Base-by-base conservation (phyloP, 1,284 basidiomycete genomes). In the Puccinia novopanici region DNA sequence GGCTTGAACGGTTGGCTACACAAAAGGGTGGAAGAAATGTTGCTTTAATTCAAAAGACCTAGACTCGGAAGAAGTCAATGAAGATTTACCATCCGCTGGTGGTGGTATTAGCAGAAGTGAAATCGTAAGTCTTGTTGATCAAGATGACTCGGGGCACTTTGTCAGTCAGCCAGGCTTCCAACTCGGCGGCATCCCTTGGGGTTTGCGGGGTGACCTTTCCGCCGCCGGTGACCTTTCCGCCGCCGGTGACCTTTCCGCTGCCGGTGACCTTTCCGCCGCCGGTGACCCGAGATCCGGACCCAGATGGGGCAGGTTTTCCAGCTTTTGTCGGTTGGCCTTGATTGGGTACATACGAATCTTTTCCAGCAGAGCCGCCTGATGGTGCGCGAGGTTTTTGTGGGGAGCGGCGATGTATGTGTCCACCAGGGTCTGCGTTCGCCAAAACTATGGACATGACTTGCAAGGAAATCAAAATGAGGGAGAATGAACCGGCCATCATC, bases 91-190 rank as follows among this genome's bases (percentile, higher is more conserved):
- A 79, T 37, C 76, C 76, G 13, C 27, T 61, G 22, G 34, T 55
- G 4, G 76, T 71, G 13, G 48, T 52, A 17, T 71, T 71, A 30
- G 59, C 37, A 17, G 52, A 40, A 34, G 45, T 63, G 30, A 80
- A 80, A 22, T 80, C 70, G 40, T 59, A 80, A 19, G 57, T 61
- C 15, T 61, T 61, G 40, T 45, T 57, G 57, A 80, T 80, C 27
- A 80, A 22, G 19, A 80, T 80, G n/a, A 80, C 78, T 63, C 78
- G 24, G 3, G 78, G 78, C 3, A 52, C 70, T 0, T 17, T 10
- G 45, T 80, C 78, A 24, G 24, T 22, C 45, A 80, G 52, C 78
- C 68, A 80, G 22, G 57, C 37, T 15, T 59, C n/a, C 5, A 80
- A 48, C 22, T 48, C 17, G 22, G n/a, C 34, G 37, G 63, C 40